phyloP scores from a whole-genome alignment of 345 rosid genomes.

The Euclidium syriacum region DNA sequence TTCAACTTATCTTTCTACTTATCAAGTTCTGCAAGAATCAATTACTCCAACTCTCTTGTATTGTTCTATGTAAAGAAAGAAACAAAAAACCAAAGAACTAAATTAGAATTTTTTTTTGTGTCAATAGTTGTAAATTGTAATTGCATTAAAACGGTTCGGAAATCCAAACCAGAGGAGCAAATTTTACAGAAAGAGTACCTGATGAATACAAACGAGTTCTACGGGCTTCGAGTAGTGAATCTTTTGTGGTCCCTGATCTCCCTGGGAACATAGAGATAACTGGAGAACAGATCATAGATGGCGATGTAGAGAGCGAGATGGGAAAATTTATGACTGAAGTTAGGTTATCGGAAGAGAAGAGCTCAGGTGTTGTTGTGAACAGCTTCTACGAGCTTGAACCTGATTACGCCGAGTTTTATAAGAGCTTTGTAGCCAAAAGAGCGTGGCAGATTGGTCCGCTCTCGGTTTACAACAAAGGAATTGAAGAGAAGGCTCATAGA shows the following conservation, averaged over 20 bases:
- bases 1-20: too few species aligned
- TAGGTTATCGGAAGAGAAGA: conserved; percentile 35
- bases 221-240: conserved; percentile 34
- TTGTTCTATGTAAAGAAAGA: too few species aligned
- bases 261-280: conserved; percentile 42
- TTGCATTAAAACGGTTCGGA: too few species aligned
- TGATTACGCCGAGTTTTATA: conserved; percentile 42
- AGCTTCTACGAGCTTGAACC: conserved; percentile 74
- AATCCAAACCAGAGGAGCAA: too few species aligned
- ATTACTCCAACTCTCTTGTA: too few species aligned
- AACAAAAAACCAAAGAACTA: too few species aligned
- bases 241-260: conserved; percentile 29
- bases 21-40: too few species aligned
- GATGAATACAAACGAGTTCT: too few species aligned
- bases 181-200: too few species aligned
- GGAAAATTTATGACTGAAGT: conserved; percentile 6
- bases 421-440: conserved; percentile 24
- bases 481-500: conserved; percentile 31
- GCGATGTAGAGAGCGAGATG: background rate
- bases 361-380: conserved; percentile 61
- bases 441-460: conserved; percentile 54
- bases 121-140: too few species aligned
- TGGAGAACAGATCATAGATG: conserved; percentile 20
- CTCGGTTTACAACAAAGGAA: conserved; percentile 21
- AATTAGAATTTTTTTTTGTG: too few species aligned